Base-by-base conservation (phyloP, 2,329 filamentous ascomycete species). In the Pseudopyrenochaeta lycopersici region DNA sequence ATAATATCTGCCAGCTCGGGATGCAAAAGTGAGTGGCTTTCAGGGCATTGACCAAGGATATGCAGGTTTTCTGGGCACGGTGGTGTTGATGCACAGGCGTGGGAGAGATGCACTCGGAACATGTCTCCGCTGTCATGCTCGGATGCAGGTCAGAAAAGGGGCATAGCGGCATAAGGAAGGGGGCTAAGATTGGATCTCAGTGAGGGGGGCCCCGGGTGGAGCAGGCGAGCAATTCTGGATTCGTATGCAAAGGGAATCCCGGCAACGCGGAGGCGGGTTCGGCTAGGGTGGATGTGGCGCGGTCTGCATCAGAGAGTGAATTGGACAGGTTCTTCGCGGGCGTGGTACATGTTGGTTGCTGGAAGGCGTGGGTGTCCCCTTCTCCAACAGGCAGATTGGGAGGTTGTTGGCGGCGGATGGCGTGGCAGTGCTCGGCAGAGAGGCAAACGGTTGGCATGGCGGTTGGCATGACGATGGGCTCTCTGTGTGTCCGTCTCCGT, bases 101-200 rank as follows among this genome's bases (percentile, higher is more conserved):
- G 23, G 23, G 23, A 5, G 4, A 9, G 23, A 27, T 27, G 23
- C 9, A 14, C 20, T 39, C 20, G 36, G 36, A 39, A 39, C 7
- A 14, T 39, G 36, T n/a, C 23, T 27, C 23, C 23, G 23, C 23
- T 27, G 23, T 27, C 23, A 27, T 27, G 23, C 23, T 9, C 23
- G 23, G 23, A 27, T 5, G 23, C 23, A 27, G 9, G 23, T 21
- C 36, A 35, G 44, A 39, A 46, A 39, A 46, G 44, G 44, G 44
- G 44, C 32, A 23, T 39, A 38, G 44, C 32, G 44, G 44, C 44
- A 46, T 46, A 36, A 46, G 10, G 30, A 44, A 39, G 36, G 23
- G 4, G 30, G 32, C 42, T 35, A 33, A 45, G 42, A 45, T 45
- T 45, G 42, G 27, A 21, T 12, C 23, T 27, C 27, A 21, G 9